Percentiles rank a stretch among this genome's conserved stretches.
Conservation (phyloP, 306 rosid genomes). For the Dryas octopetala region DNA sequence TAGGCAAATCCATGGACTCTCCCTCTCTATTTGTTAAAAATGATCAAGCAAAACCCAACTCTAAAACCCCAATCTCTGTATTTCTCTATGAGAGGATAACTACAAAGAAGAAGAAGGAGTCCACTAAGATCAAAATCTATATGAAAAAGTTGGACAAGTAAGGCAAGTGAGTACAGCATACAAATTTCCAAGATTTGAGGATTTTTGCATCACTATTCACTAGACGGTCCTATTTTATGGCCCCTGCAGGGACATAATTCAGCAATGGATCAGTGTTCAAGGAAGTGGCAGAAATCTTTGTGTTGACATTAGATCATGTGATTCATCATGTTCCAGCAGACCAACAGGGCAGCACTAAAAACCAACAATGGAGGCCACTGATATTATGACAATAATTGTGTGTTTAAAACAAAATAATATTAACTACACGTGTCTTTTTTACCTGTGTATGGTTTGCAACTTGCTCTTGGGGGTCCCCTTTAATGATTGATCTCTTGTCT, state of each 20-base stretch:
- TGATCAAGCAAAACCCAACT: too few species aligned
- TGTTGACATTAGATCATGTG: neutral
- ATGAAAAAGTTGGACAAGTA: neutral
- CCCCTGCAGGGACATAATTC: neutral
- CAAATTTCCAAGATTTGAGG: conserved; percentile 9
- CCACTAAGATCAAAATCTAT: neutral
- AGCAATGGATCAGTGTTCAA: conserved; percentile 11
- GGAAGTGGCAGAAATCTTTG: conserved; percentile 40
- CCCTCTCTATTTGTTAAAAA: neutral
- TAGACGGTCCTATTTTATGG: neutral
- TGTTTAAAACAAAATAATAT: too few species aligned
- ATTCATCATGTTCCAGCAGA: conserved; percentile 3
- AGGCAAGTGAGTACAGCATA: conserved; percentile 4
- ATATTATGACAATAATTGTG: too few species aligned
- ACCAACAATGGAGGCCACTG: too few species aligned
- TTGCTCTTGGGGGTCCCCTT: too few species aligned
- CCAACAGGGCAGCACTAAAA: neutral
- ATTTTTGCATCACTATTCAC: conserved; percentile 6
- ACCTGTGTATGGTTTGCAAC: too few species aligned
- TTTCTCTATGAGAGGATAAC: neutral
- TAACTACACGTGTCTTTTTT: too few species aligned
- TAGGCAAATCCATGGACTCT: neutral
- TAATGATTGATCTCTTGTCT: too few species aligned
- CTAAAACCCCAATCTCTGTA: too few species aligned
- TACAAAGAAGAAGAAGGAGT: neutral